Base-by-base conservation (phyloP, 257 asterid species). In the Solanum microdontum region DNA sequence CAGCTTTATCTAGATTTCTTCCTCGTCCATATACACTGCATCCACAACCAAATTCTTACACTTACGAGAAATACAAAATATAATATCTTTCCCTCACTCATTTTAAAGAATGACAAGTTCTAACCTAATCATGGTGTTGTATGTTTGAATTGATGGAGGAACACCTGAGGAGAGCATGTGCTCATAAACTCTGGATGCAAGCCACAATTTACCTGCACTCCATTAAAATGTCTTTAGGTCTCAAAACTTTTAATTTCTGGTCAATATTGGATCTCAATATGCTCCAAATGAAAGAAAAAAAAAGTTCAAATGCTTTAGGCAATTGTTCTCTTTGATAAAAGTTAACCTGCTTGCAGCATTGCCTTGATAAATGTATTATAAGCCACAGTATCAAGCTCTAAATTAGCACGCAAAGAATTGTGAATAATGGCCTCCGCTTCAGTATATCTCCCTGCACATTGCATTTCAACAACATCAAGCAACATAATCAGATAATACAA, bases 61-160 rank as follows among this genome's bases (percentile, higher is more conserved):
- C 40, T 28, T 26, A 0, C 21, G 26, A 28, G 85, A 48, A 28
- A 48, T 48, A 39, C 85, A 82, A 48, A 82, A 48, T 28, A 82
- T 28, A 87, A 5, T 39, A 12, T 23, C 80, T 40, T 26, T 8
- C 70, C 21, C 39, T 68, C 21, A 36, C 19, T 66, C 28, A 28
- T 7, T 21, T 85, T 30, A 12, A 66, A 82, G 60, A 48, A 39
- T 74, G 80, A 77, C 55, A 55, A n/a, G 70, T 76, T 80, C 88
- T 88, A 58, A 95, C 98, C 99, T 96, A 92, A 97, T 97, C 99
- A 97, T 94, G 90, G 98, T 93, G 92, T 92, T 95, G 89, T 93
- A 94, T 70, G 99, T 97, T 91, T 94, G 97, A 87, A 95, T 89
- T 39, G 98, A 93, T 58, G 96, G 98, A 90, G 93, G 84, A 88